Base-by-base conservation (phyloP, 495 filamentous ascomycete species). In the Viridothelium virens region DNA sequence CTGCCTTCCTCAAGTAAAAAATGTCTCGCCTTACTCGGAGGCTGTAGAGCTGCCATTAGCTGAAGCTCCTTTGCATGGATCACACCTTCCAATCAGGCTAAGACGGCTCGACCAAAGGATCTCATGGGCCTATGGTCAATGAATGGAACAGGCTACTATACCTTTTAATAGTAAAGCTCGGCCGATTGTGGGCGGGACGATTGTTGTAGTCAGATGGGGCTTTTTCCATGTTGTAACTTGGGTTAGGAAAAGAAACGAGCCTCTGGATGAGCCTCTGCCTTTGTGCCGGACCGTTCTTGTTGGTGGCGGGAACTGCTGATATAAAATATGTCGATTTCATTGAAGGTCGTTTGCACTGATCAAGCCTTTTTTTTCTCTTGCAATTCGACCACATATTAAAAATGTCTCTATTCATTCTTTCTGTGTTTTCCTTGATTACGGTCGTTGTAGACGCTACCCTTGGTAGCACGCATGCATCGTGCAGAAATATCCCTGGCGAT, bases 401-500 rank as follows among this genome's bases (percentile, higher is more conserved):
- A 0, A 46, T 46, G 41, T 46, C 41, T 46, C 14, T 16, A 16
- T 46, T 16, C 41, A 16, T 46, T 46, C 41, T 46, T 16, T 46
- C 14, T 46, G 9, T 46, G 41, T 9, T 46, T 46, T 46, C 14
- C 14, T 16, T 46, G 7, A 46, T 16, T 7, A 16, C 41, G 41
- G 14, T 46, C 14, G 9, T 46, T 46, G 41, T 16, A 16, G 9
- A 46, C 14, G 41, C 41, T 16, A 16, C 7, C 14, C 14, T 46
- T 9, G 14, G 41, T 46, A 16, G 41, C 41, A 46, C 41, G 14
- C 41, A 46, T 46, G 41, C 41, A 7, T 46, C 41, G 41, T 46
- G 41, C 14, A 46, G 14, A 46, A 16, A 16, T 0, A 46, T 46
- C 41, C 41, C 41, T 46, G 41, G 41, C 14, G 77, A 79, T 36